Evolutionary conservation across 371 early-diverging fungal genomes (phyloP), one percentile per base, ranked within the genome.

Genomic region (Mucor mucedo): DNA sequence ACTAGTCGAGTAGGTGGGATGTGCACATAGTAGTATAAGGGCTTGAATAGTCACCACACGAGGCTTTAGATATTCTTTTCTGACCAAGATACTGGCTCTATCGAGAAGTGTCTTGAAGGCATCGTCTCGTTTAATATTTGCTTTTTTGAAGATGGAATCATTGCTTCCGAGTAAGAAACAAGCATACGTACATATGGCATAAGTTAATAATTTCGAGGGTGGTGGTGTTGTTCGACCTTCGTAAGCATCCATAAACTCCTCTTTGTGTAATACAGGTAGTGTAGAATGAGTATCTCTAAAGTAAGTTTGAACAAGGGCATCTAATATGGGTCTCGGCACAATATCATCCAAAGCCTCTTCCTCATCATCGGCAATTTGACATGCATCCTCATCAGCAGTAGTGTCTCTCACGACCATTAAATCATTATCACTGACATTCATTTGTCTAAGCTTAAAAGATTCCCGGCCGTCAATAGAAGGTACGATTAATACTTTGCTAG

Each of bases 11-110:
- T 68, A 75, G 11, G 72, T 71, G 2, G 82, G 82, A 53, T 75
- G 75, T 10, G 63, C 65, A 41, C 70, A 75, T 16, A 81, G 55
- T n/a, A 81, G 42, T 4, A 75, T 55, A n/a, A 81, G 63, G 0
- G 79, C 77, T 55, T 78, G 79, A 29, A 81, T 75, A 2, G 73
- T 81, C 1, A 71, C 60, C 6, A 73, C 61, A 30, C 75, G 72
- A 14, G 79, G 76, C 14, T 63, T 65, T 39, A 81, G 41, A 42
- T 78, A 80, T 35, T 74, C 76, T 30, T 55, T 58, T 8, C 77
- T 67, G 21, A 77, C 63, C 3, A 73, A 48, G 16, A 58, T 28
- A 5, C 50, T 58, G 2, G 78, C 67, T 29, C 76, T 66, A 16
- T 73, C 77, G 3, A 69, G 39, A 2, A 81, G 54, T 13, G 58